Base-by-base conservation (phyloP, 257 asterid species). In the Solanum paucissectum region DNA sequence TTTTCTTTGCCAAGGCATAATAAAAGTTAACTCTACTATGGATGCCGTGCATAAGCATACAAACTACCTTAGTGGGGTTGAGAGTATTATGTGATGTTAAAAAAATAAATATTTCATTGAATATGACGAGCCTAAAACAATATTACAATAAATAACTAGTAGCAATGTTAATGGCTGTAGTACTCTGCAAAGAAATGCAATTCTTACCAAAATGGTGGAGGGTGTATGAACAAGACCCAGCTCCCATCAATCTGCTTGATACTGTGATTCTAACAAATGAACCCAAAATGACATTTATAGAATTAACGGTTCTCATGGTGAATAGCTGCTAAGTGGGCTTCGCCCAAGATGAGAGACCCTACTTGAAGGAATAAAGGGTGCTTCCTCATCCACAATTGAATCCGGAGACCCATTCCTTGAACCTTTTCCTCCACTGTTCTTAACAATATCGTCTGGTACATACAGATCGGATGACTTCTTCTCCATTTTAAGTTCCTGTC, bases 301-400 rank as follows among this genome's bases (percentile, higher is more conserved):
- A 18, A 81, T 1, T 82, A 6, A 29, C 44, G 44, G 44, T 82
- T 49, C 68, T 82, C 86, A 82, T 49, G 86, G 32, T 46, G 86
- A 82, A 25, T 82, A 52, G 71, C 44, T 82, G 71, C 86, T 82
- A 49, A 89, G 91, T 83, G 88, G 94, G 85, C 94, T 93, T 87
- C 94, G 94, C 37, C 96, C 98, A 88, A 93, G 90, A 91, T 91
- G 94, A 46, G 95, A 92, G 77, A 94, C 87, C 93, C 98, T 93
- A 23, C 94, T 93, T 36, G 94, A 84, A 87, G 96, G 84, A 83
- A 94, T 82, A 46, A 93, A 87, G 72, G 95, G 95, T 32, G 95
- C 92, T 91, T 94, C 97, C 89, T 93, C 97, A 90, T 94, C 95
- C 37, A 87, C 88, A 1, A 25, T 86, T 68, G 64, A 60, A 88